A percentile compares a stretch with the other conserved stretches of the same genome.
phyloP scores from a whole-genome alignment of 2,329 filamentous ascomycete species.

The Rugonectria rugulosa region DNA sequence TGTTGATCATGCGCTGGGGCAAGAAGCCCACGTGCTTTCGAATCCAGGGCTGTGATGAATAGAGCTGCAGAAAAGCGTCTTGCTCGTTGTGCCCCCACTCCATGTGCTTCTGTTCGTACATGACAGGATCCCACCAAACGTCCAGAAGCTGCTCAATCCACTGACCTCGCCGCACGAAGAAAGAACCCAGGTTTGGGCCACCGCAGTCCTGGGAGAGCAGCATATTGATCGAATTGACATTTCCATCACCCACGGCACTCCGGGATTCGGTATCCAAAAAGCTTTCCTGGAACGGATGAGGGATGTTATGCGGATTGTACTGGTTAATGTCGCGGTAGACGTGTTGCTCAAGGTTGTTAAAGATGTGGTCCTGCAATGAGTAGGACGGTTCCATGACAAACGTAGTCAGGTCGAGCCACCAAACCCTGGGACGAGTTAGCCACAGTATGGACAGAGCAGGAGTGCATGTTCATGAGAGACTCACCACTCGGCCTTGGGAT shows the following conservation, averaged over 20 bases:
- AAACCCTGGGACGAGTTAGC: constrained; percentile 76
- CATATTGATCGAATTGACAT: constrained; percentile 81
- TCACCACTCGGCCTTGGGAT: constrained; percentile 95
- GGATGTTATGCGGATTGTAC: constrained; percentile 94
- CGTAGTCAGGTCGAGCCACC: constrained; percentile 98
- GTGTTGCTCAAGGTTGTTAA: constrained; percentile 76
- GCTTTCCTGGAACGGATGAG: constrained; percentile 76
- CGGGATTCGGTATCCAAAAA: constrained; percentile 80
- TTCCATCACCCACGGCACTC: constrained; percentile 79
- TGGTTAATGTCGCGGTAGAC: constrained; percentile 95
- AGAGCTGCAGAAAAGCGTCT: constrained; percentile 91
- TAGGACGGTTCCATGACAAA: constrained; percentile 96
- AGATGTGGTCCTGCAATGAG: constrained; percentile 89
- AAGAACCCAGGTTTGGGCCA: constrained; percentile 96
- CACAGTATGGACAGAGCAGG: not conserved
- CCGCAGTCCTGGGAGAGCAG: constrained; percentile 92
- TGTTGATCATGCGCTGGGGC: constrained; percentile 91
- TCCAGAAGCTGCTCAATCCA: constrained; percentile 95
- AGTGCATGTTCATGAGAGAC: constrained; percentile 39
- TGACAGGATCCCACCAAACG: constrained; percentile 97
- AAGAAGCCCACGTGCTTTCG: constrained; percentile 88
- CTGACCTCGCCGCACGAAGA: constrained; percentile 83
- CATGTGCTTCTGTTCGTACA: constrained; percentile 99
- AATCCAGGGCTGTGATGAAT: constrained; percentile 91
- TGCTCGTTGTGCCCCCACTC: constrained; percentile 99